Percentiles rank a stretch among this genome's conserved stretches.
Evolutionary conservation across 2,329 filamentous ascomycete species (phyloP).

Genomic region (Tolypocladium ovalisporum): DNA sequence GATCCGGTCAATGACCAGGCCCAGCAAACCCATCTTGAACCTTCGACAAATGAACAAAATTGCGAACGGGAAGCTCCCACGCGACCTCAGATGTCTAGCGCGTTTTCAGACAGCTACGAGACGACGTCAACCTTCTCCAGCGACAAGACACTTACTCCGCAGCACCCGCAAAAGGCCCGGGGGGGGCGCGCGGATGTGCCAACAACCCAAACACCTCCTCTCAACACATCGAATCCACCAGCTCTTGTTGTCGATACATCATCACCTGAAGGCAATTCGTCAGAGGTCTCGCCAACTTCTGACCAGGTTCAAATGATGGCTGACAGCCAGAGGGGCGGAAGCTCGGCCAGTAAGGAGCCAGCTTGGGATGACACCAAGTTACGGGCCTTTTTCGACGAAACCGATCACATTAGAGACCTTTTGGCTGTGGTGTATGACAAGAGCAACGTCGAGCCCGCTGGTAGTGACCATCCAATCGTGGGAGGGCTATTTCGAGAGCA

Average conservation of each 20-base stretch:
- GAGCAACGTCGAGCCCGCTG: conserved; percentile 66
- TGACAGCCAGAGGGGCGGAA: conserved; percentile 21
- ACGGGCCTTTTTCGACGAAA: conserved; percentile 82
- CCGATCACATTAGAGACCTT: conserved; percentile 79
- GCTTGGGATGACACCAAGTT: conserved; percentile 83
- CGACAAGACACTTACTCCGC: conserved; percentile 18
- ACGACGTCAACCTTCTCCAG: conserved; percentile 18
- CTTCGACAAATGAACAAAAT: conserved; percentile 8
- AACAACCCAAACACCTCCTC: conserved; percentile 9
- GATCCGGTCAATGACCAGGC: conserved; percentile 21
- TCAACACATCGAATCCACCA: conserved; percentile 42
- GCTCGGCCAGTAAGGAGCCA: conserved; percentile 28
- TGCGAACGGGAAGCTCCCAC: conserved; percentile 8
- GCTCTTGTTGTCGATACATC: conserved; percentile 61
- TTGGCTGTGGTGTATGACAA: conserved; percentile 90
- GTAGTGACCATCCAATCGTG: conserved; percentile 77
- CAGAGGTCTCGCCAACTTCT: conserved; percentile 53
- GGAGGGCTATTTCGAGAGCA: conserved; percentile 75
- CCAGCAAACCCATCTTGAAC: conserved; percentile 8
- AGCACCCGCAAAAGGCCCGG: conserved; percentile 4
- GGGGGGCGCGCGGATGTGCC: conserved; percentile 10
- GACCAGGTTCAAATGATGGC: conserved; percentile 42
- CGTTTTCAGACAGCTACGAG: conserved; percentile 30
- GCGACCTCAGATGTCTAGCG: conserved; percentile 25
- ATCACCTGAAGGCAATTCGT: conserved; percentile 56